phyloP scores from a whole-genome alignment of 768 basidiomycete genomes.

The Leccinum variicolor region DNA sequence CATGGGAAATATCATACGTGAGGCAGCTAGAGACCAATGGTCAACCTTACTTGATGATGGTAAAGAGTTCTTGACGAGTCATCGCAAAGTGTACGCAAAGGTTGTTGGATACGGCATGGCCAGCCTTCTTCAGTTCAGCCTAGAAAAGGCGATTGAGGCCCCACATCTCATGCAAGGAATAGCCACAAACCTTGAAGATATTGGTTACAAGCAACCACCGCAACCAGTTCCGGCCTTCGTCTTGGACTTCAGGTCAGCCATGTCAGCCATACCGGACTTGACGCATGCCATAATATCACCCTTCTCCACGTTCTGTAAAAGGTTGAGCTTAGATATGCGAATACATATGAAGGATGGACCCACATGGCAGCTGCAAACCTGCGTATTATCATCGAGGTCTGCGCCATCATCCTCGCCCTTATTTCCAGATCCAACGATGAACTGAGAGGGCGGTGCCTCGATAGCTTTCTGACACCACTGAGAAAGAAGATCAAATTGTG shows the following conservation, averaged over 20 bases:
- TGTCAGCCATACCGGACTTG: slow-evolving; percentile 43
- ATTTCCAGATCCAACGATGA: slow-evolving; percentile 56
- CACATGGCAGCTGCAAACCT: slow-evolving; percentile 69
- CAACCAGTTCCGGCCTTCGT: slow-evolving; percentile 74
- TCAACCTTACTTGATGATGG: slow-evolving; percentile 44
- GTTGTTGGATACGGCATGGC: slow-evolving; percentile 53
- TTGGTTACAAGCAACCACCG: slow-evolving; percentile 59
- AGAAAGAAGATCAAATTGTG: background rate
- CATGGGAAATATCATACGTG: background rate
- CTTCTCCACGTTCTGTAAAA: slow-evolving; percentile 58
- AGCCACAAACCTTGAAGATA: slow-evolving; percentile 33
- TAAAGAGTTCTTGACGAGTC: slow-evolving; percentile 65
- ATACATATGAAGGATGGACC: slow-evolving; percentile 8
- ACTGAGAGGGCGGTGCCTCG: slow-evolving; percentile 60
- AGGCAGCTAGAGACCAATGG: background rate
- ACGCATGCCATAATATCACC: slow-evolving; percentile 51
- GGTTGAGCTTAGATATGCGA: background rate
- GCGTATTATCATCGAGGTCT: slow-evolving; percentile 68
- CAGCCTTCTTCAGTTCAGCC: slow-evolving; percentile 66
- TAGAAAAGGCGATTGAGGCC: slow-evolving; percentile 27
- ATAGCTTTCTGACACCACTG: slow-evolving; percentile 49
- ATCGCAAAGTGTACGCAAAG: slow-evolving; percentile 65
- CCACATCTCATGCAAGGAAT: too few species aligned
- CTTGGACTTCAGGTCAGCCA: slow-evolving; percentile 57
- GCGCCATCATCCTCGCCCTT: slow-evolving; percentile 55